Conservation (phyloP, 768 basidiomycete species). For the Pisolithus orientalis region DNA sequence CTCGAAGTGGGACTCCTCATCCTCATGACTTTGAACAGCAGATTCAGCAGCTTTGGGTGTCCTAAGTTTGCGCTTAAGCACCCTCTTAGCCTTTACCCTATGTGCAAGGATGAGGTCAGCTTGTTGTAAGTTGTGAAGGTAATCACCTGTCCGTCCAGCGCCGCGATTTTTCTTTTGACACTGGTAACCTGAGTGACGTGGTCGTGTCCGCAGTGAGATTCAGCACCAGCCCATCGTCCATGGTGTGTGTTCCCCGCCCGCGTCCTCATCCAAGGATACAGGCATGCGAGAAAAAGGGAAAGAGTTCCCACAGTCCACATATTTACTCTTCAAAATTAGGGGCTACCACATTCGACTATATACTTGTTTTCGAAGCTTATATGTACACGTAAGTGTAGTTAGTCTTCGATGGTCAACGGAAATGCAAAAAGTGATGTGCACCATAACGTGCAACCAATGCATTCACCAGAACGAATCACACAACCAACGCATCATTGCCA, state of each 20-base stretch:
- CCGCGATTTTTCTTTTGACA: conserved; percentile 46
- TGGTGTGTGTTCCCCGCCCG: conserved; percentile 13
- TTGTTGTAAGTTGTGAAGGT: background rate
- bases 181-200: conserved; percentile 20
- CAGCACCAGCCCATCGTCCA: conserved; percentile 74
- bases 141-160: conserved; percentile 75
- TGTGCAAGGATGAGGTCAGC: conserved; percentile 1
- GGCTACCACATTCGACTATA: too few species aligned
- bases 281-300: too few species aligned
- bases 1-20: conserved; percentile 13
- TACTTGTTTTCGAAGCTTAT: too few species aligned
- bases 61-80: conserved; percentile 51
- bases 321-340: too few species aligned
- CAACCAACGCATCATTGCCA: too few species aligned
- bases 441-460: too few species aligned
- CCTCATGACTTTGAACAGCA: conserved; percentile 9
- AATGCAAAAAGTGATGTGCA: too few species aligned
- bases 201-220: conserved; percentile 51
- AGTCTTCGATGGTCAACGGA: too few species aligned
- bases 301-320: too few species aligned
- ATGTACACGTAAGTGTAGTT: too few species aligned
- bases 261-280: too few species aligned
- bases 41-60: conserved; percentile 18
- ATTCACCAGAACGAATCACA: too few species aligned
- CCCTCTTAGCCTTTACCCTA: conserved; percentile 73